These are phyloP conservation scores for Aspergillus intermedius DNA, from an alignment of 2,329 filamentous ascomycete genomes.

Conservation along the genomic window DNA sequence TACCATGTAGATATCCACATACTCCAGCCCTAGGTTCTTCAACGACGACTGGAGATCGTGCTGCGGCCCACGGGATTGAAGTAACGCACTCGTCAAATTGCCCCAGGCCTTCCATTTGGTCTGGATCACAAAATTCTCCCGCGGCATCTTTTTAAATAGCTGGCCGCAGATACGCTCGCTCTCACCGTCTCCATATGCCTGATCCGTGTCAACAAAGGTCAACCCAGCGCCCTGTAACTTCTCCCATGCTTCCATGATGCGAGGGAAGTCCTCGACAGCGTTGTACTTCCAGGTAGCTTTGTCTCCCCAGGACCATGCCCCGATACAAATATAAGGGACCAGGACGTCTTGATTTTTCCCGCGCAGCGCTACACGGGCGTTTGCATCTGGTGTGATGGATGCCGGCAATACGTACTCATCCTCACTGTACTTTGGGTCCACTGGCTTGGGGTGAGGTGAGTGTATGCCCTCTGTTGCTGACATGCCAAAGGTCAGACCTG, in stretches of 20 bases:
- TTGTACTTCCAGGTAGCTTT: constrained; percentile 28
- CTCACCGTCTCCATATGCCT: constrained; percentile 38
- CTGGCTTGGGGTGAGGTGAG: constrained; percentile 12
- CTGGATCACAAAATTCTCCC: constrained; percentile 35
- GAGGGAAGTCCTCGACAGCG: constrained; percentile 25
- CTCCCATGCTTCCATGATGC: constrained; percentile 34
- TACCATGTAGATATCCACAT: constrained; percentile 39
- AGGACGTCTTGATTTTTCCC: constrained; percentile 18
- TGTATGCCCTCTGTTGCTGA: constrained; percentile 17
- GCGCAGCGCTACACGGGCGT: constrained; percentile 16
- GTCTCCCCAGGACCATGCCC: constrained; percentile 26
- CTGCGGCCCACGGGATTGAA: constrained; percentile 28
- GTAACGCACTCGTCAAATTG: constrained; percentile 26
- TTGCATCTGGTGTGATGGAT: constrained; percentile 12
- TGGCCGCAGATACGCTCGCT: constrained; percentile 38
- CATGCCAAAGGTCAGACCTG: constrained; percentile 16
- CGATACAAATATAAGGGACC: constrained; percentile 22
- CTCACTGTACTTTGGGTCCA: constrained; percentile 15
- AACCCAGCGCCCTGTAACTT: constrained; percentile 30
- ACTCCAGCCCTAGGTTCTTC: constrained; percentile 33
- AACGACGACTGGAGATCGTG: constrained; percentile 34
- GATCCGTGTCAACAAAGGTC: constrained; percentile 41
- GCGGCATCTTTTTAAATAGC: constrained; percentile 31
- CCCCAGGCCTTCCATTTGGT: constrained; percentile 33
- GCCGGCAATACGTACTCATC: constrained; percentile 16